phyloP scores from a whole-genome alignment of 352 stramenopile genomes.

The Blastocystis sp. region DNA sequence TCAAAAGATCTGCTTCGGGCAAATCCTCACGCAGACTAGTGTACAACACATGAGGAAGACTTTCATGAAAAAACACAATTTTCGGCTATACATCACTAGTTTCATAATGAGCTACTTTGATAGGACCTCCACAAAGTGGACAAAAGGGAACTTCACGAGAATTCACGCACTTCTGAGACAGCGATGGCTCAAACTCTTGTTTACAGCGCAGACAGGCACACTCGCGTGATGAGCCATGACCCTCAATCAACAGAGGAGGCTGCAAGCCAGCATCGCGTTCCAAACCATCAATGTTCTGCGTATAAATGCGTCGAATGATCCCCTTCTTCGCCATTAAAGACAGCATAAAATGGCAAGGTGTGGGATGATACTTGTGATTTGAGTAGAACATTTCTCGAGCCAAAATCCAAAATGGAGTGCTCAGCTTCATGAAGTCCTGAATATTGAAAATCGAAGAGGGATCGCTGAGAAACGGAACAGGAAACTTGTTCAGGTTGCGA shows the following conservation, averaged over 20 bases:
- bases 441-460: conserved; percentile 85
- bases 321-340: conserved; percentile 79
- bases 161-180: neutral
- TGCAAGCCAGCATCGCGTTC: neutral
- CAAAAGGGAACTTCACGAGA: neutral
- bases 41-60: conserved; percentile 79
- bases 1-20: conserved; percentile 81
- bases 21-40: conserved; percentile 71
- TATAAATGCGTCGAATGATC: conserved; percentile 85
- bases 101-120: conserved; percentile 71
- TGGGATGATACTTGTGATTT: conserved; percentile 74
- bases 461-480: conserved; percentile 84
- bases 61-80: conserved; percentile 94
- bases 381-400: conserved; percentile 43
- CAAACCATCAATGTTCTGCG: conserved; percentile 92
- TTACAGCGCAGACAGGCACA: conserved; percentile 78
- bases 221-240: conserved; percentile 67
- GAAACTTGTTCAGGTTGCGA: conserved; percentile 70
- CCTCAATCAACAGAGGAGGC: neutral
- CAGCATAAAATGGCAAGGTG: conserved; percentile 87
- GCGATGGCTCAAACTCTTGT: neutral
- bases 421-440: conserved; percentile 89
- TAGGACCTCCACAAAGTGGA: conserved; percentile 77
- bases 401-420: conserved; percentile 64
- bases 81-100: conserved; percentile 69